Conservation (phyloP, 257 asterid species). For the Paraleonurus japonicus region DNA sequence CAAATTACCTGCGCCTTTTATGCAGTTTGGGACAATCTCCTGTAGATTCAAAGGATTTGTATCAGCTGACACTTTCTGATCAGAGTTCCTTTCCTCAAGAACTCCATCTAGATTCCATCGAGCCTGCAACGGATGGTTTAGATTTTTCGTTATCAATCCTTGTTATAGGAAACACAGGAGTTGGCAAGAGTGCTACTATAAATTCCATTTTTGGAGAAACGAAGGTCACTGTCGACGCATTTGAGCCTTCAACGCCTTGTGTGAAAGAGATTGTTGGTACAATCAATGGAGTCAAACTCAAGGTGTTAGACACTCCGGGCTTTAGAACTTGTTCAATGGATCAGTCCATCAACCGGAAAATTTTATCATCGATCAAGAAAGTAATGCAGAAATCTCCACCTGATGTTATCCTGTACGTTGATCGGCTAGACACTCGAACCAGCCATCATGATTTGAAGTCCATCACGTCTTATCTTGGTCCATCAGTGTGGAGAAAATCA, state of each 20-base stretch:
- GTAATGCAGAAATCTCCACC: constrained; percentile 54
- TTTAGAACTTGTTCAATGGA: constrained; percentile 50
- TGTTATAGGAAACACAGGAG: constrained; percentile 89
- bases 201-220: constrained; percentile 71
- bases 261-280: constrained; percentile 55
- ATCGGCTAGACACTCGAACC: constrained; percentile 58
- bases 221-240: constrained; percentile 48
- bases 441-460: constrained; percentile 50
- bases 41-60: constrained; percentile 49
- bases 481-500: constrained; percentile 63
- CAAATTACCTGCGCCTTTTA: constrained; percentile 50
- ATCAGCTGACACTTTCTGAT: constrained; percentile 43
- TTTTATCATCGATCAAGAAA: constrained; percentile 56
- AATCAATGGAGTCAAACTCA: constrained; percentile 53
- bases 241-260: constrained; percentile 56
- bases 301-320: constrained; percentile 87
- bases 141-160: constrained; percentile 47
- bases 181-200: constrained; percentile 93
- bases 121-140: constrained; percentile 37
- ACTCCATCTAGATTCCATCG: constrained; percentile 30
- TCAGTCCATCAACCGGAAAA: constrained; percentile 47
- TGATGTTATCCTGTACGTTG: constrained; percentile 72
- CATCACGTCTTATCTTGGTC: constrained; percentile 56
- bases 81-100: constrained; percentile 30
- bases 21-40: constrained; percentile 42